Conservation (phyloP, 805 yeast species). For the Hemisphaericaspora nanyangensis region DNA sequence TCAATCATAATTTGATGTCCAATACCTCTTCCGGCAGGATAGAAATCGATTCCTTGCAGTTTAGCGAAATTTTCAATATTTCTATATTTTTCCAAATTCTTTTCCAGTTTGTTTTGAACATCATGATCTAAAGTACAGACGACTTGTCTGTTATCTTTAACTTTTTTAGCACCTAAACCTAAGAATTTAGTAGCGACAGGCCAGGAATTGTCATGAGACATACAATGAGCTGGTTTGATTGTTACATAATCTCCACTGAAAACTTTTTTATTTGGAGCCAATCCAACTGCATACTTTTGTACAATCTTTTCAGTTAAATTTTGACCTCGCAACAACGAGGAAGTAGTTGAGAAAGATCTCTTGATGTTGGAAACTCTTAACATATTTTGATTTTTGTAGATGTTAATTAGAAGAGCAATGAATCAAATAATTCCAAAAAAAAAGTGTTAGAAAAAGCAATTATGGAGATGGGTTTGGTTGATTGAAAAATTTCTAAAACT, state of each 20-base stretch:
- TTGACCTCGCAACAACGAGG: constrained; percentile 48
- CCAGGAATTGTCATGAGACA: constrained; percentile 99
- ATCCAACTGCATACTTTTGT: constrained; percentile 86
- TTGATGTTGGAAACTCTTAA: not conserved
- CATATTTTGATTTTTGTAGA: not conserved
- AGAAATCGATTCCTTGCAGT: constrained; percentile 90
- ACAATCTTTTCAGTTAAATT: constrained; percentile 94
- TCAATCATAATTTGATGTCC: constrained; percentile 99
- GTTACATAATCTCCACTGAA: constrained; percentile 92
- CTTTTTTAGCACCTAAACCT: constrained; percentile 86
- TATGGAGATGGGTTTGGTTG: not conserved
- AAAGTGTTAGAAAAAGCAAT: not conserved
- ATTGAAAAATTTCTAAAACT: no score
- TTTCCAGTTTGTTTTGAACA: constrained; percentile 88
- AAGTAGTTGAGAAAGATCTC: constrained; percentile 19
- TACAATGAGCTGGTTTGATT: constrained; percentile 92
- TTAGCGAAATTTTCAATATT: constrained; percentile 89
- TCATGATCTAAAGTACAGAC: constrained; percentile 98
- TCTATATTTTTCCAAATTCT: constrained; percentile 79
- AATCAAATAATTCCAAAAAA: constrained; percentile 3
- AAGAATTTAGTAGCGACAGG: constrained; percentile 96
- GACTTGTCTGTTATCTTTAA: constrained; percentile 83
- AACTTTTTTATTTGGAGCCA: constrained; percentile 61
- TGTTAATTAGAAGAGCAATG: no score
- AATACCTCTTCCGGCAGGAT: constrained; percentile 98